These are phyloP conservation scores for Daedalea quercina DNA, from an alignment of 768 basidiomycete species.

Conservation along the genomic window DNA sequence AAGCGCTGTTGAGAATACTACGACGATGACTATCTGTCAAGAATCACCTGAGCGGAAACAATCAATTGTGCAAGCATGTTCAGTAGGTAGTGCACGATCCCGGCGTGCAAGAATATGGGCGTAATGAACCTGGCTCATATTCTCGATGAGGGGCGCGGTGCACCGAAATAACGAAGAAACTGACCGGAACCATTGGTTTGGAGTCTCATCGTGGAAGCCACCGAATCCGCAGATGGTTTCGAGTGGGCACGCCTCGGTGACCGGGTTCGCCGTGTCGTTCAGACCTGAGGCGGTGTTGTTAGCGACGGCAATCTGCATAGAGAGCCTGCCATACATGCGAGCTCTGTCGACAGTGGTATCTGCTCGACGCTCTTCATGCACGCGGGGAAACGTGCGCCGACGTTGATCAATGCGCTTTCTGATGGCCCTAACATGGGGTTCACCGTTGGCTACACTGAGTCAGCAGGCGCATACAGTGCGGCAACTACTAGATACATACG, in stretches of 20 bases:
- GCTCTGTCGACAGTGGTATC: constrained; percentile 44
- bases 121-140: constrained; percentile 52
- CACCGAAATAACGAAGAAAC: neutral
- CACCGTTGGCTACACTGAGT: constrained; percentile 51
- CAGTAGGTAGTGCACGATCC: constrained; percentile 85
- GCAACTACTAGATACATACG: constrained; percentile 33
- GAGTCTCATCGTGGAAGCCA: constrained; percentile 43
- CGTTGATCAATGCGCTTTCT: constrained; percentile 71
- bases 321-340: constrained; percentile 44
- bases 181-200: constrained; percentile 53
- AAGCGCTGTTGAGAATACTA: too few species aligned
- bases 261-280: constrained; percentile 81
- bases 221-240: constrained; percentile 88
- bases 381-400: constrained; percentile 89
- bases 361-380: constrained; percentile 75
- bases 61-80: constrained; percentile 88
- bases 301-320: neutral
- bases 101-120: constrained; percentile 90
- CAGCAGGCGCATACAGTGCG: neutral
- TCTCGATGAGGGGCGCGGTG: neutral
- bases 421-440: constrained; percentile 93
- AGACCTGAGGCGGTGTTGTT: constrained; percentile 39
- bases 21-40: neutral
- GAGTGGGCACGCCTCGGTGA: constrained; percentile 61
- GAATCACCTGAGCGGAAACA: constrained; percentile 64